Conservation (phyloP, 306 rosid species). For the Citrullus colocynthis region DNA sequence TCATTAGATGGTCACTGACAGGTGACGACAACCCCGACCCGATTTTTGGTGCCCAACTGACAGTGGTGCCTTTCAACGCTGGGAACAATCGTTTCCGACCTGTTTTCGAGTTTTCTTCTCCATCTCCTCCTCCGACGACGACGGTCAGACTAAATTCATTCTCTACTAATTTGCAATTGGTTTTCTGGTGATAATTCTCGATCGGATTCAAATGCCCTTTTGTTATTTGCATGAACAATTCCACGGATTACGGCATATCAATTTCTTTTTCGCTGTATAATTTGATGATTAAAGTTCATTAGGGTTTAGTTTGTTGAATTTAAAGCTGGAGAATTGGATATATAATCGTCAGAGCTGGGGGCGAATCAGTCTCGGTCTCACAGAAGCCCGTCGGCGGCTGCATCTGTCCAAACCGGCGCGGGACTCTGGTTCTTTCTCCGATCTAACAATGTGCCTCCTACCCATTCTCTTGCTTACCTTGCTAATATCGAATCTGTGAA, state of each 20-base stretch:
- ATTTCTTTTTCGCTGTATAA: neutral
- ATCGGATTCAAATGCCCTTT: neutral
- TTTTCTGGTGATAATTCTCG: neutral
- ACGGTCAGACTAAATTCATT: neutral
- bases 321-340: constrained; percentile 18
- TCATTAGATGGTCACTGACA: constrained; percentile 4
- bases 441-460: constrained; percentile 57
- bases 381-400: constrained; percentile 56
- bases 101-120: neutral
- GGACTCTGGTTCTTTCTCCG: constrained; percentile 78
- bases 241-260: neutral
- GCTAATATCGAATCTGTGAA: constrained; percentile 50
- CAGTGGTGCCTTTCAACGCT: neutral
- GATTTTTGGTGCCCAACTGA: neutral
- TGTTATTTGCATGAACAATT: neutral
- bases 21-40: constrained; percentile 7
- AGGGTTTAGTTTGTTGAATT: constrained; percentile 22
- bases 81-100: constrained; percentile 2
- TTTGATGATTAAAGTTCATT: constrained; percentile 11
- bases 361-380: constrained; percentile 93
- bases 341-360: constrained; percentile 78
- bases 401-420: constrained; percentile 27
- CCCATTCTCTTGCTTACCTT: constrained; percentile 76
- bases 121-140: neutral
- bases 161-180: neutral